A percentile compares a stretch with the other conserved stretches of the same genome.
These are phyloP conservation scores for Xeromyces bisporus DNA, from an alignment of 495 filamentous ascomycete genomes.

Conservation along the genomic window DNA sequence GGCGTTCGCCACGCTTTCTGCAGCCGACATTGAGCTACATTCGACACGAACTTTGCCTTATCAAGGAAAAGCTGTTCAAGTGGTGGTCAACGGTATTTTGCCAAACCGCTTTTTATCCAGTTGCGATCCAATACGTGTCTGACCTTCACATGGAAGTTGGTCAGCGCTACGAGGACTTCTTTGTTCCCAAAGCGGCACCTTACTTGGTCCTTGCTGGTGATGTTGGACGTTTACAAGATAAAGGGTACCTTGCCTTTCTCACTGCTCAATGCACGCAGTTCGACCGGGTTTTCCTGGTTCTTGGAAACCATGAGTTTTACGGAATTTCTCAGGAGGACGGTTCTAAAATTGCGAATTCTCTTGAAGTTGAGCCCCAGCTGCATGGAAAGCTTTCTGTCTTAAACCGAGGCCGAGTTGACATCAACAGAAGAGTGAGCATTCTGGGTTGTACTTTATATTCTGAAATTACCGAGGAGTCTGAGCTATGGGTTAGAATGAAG, in stretches of 20 bases:
- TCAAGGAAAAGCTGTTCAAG: too few relatives aligned
- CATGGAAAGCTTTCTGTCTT: conserved; percentile 27
- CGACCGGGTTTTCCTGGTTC: conserved; percentile 25
- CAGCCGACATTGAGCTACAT: too few relatives aligned
- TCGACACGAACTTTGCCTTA: too few relatives aligned
- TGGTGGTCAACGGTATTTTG: too few relatives aligned
- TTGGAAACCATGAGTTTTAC: conserved; percentile 36
- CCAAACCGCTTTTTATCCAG: conserved; percentile 9
- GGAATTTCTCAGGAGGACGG: conserved; percentile 13
- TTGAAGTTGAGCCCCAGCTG: background rate
- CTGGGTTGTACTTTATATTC: conserved; percentile 35
- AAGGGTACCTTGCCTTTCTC: conserved; percentile 22
- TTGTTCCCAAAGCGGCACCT: conserved; percentile 21
- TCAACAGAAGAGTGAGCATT: conserved; percentile 15
- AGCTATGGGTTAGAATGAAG: conserved; percentile 10
- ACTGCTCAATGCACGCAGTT: conserved; percentile 21
- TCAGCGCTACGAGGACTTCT: conserved; percentile 26
- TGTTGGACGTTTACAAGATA: conserved; percentile 26
- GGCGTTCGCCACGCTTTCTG: too few relatives aligned
- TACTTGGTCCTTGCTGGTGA: conserved; percentile 37
- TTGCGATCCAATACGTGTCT: conserved; percentile 36
- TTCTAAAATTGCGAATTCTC: conserved; percentile 5
- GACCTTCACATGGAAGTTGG: conserved; percentile 36
- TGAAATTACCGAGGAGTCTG: conserved; percentile 11
- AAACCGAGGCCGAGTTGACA: conserved; percentile 18